phyloP scores from a whole-genome alignment of 2,329 filamentous ascomycete species.

The Colletotrichum navitas region DNA sequence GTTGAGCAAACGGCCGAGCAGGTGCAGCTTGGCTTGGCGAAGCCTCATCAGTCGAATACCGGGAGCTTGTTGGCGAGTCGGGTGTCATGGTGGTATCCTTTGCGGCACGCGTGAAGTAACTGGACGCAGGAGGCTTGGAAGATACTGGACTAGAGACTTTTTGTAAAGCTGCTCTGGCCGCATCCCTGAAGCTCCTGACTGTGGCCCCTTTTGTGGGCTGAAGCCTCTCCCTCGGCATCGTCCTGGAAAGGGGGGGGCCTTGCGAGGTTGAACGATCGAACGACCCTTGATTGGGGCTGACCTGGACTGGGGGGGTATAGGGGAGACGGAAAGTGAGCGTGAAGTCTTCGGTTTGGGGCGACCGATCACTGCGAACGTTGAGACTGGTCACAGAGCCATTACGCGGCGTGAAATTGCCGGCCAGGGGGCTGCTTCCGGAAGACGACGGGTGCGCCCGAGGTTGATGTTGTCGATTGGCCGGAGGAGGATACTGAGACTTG shows the following conservation, averaged over 20 bases:
- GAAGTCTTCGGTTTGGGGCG: slow-evolving; percentile 26
- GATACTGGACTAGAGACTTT: slow-evolving; percentile 38
- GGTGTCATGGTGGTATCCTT: slow-evolving; percentile 28
- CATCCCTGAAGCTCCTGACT: slow-evolving; percentile 50
- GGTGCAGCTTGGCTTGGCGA: not conserved
- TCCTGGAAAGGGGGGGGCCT: slow-evolving; percentile 5
- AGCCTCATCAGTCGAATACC: slow-evolving; percentile 30
- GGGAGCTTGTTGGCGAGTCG: slow-evolving; percentile 37
- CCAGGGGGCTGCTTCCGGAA: slow-evolving; percentile 22
- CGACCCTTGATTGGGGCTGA: slow-evolving; percentile 16
- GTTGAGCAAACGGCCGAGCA: slow-evolving; percentile 23
- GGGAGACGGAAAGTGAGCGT: slow-evolving; percentile 34
- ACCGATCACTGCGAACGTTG: not conserved
- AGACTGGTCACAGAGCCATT: slow-evolving; percentile 23
- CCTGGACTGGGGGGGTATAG: slow-evolving; percentile 34
- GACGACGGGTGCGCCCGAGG: slow-evolving; percentile 21
- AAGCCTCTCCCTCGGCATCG: slow-evolving; percentile 11
- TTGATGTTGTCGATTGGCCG: slow-evolving; percentile 37
- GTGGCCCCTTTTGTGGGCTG: slow-evolving; percentile 17
- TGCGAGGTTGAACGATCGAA: slow-evolving; percentile 31
- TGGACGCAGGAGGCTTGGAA: slow-evolving; percentile 40
- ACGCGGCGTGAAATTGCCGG: slow-evolving; percentile 19
- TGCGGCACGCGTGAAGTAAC: slow-evolving; percentile 29
- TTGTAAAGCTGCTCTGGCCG: slow-evolving; percentile 51
- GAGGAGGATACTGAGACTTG: slow-evolving; percentile 41